Conservation (phyloP, 2,329 filamentous ascomycete species). For the Epichloe sylvatica region DNA sequence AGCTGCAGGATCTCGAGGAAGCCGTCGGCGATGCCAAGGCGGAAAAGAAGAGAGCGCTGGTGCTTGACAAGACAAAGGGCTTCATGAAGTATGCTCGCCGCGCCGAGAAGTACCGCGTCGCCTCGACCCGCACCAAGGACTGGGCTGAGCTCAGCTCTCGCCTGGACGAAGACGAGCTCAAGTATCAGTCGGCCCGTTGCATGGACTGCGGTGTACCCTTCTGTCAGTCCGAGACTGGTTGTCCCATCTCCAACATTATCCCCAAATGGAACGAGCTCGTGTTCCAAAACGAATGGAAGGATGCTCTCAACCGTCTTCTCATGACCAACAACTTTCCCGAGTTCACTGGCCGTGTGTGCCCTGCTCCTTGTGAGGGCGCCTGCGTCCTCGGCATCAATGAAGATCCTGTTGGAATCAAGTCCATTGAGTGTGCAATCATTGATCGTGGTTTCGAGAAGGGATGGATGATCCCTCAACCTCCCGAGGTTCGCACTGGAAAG, state of each 20-base stretch:
- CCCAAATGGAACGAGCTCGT: slow-evolving; percentile 91
- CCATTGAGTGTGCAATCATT: slow-evolving; percentile 94
- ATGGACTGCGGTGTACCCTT: slow-evolving; percentile 99
- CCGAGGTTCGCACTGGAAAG: slow-evolving; percentile 72
- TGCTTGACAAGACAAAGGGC: slow-evolving; percentile 92
- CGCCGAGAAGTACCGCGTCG: slow-evolving; percentile 80
- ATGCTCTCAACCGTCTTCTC: slow-evolving; percentile 78
- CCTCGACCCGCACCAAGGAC: slow-evolving; percentile 74
- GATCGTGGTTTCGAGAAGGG: slow-evolving; percentile 96
- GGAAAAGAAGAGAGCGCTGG: slow-evolving; percentile 80
- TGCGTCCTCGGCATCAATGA: slow-evolving; percentile 95
- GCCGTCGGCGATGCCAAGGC: slow-evolving; percentile 69
- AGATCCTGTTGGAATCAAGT: slow-evolving; percentile 95
- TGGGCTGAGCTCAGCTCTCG: slow-evolving; percentile 85
- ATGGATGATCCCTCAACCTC: slow-evolving; percentile 82
- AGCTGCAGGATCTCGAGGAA: slow-evolving; percentile 78
- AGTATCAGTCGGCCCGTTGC: slow-evolving; percentile 91
- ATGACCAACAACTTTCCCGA: slow-evolving; percentile 99
- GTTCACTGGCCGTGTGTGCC: slow-evolving; percentile 93
- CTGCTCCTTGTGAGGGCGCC: slow-evolving; percentile 89
- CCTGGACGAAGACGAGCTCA: slow-evolving; percentile 84
- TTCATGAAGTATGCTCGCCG: slow-evolving; percentile 97
- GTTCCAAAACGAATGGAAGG: slow-evolving; percentile 66
- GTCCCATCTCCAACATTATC: slow-evolving; percentile 94
- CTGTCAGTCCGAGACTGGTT: slow-evolving; percentile 91